Percentiles rank a stretch among this genome's conserved stretches.
phyloP scores from a whole-genome alignment of 345 rosid genomes.

The Excoecaria cochinchinensis region DNA sequence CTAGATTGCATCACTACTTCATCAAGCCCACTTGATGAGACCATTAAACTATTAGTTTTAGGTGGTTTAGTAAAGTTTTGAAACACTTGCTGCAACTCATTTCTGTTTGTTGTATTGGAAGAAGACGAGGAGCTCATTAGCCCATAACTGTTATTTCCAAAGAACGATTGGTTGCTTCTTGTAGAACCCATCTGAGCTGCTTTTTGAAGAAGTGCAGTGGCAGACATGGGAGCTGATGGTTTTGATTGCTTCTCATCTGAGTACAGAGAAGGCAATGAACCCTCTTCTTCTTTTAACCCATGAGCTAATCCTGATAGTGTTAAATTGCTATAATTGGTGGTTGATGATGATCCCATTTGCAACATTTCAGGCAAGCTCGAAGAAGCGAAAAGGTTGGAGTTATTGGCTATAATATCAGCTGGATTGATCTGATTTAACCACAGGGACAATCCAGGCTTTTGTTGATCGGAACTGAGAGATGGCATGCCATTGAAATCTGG shows the following conservation, averaged over 20 bases:
- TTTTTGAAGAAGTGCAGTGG: constrained; percentile 88
- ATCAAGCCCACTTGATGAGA: constrained; percentile 32
- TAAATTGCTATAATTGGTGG: constrained; percentile 47
- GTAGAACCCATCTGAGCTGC: constrained; percentile 97
- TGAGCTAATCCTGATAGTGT: constrained; percentile 47
- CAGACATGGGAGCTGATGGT: constrained; percentile 67
- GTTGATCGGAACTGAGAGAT: constrained; percentile 17
- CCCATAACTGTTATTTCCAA: constrained; percentile 37
- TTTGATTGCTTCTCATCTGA: constrained; percentile 38
- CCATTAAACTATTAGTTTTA: constrained; percentile 10
- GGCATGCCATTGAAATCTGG: constrained; percentile 46
- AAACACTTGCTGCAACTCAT: constrained; percentile 35
- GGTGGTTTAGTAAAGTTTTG: constrained; percentile 32
- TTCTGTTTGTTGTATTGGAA: constrained; percentile 32
- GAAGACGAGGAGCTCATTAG: constrained; percentile 48
- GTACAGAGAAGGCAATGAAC: constrained; percentile 33
- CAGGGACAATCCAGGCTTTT: constrained; percentile 28
- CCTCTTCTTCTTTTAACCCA: constrained; percentile 43
- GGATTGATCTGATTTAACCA: constrained; percentile 30
- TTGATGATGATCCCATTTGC: constrained; percentile 41
- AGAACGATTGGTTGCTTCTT: constrained; percentile 59
- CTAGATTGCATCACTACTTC: constrained; percentile 37
- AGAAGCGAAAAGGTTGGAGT: constrained; percentile 18
- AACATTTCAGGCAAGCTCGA: constrained; percentile 54
- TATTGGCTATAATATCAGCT: constrained; percentile 3